These are phyloP conservation scores for Acanthamoeba polyphaga DNA, from an alignment of 208 protist species.

Conservation along the genomic window DNA sequence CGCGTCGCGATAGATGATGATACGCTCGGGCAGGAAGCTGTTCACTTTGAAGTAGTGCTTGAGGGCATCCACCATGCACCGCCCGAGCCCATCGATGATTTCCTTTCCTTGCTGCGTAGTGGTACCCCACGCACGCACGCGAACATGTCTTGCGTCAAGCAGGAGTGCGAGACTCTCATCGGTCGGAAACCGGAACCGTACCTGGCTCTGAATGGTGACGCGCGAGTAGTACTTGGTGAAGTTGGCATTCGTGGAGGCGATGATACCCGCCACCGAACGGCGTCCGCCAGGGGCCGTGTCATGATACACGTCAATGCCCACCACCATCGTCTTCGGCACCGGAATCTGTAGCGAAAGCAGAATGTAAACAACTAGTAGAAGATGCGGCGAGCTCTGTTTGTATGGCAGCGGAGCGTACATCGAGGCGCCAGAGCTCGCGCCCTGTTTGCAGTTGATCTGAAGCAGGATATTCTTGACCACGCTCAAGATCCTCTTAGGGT, in stretches of 20 bases:
- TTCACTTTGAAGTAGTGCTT: constrained; percentile 72
- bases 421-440: constrained; percentile 61
- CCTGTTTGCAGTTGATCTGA: constrained; percentile 77
- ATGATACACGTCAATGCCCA: constrained; percentile 84
- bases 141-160: too few relatives aligned
- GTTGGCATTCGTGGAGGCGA: constrained; percentile 44
- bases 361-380: too few relatives aligned
- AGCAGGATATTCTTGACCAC: constrained; percentile 72
- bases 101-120: constrained; percentile 52
- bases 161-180: too few relatives aligned
- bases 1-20: constrained; percentile 85
- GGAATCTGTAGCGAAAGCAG: too few relatives aligned
- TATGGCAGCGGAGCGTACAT: neutral
- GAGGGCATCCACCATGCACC: constrained; percentile 27
- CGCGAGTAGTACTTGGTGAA: constrained; percentile 76
- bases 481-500: constrained; percentile 1
- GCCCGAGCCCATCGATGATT: constrained; percentile 1
- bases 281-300: neutral
- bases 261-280: constrained; percentile 78
- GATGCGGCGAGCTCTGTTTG: neutral
- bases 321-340: constrained; percentile 69
- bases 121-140: neutral
- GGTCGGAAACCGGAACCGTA: neutral
- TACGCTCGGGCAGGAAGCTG: constrained; percentile 19
- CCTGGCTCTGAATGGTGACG: constrained; percentile 24